Evolutionary conservation across 140 eudicot genomes (phyloP), one percentile per base, ranked within the genome.

Genomic region (Flaveria floridana): DNA sequence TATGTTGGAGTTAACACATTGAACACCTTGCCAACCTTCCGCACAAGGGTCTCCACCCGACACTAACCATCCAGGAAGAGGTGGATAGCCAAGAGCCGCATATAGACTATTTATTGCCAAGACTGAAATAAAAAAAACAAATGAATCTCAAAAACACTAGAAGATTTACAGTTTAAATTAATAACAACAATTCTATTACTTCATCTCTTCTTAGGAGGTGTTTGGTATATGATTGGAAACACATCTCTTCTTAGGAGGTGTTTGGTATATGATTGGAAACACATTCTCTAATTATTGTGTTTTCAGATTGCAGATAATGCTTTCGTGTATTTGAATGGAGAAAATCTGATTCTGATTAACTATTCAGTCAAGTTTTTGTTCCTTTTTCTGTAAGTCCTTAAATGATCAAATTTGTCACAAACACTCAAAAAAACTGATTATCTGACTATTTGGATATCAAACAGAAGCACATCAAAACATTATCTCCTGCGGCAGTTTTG

Each of bases 1-100:
- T 57, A 94, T 83, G 85, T 91, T 91, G 5, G 99, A 70, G 74
- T 81, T 87, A 52, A 94, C 99, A 77, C 99, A 94, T 65, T 68
- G 90, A 42, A 94, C 92, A 7, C 99, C 99, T 83, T 85, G 97
- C 99, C 99, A 94, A 77, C 82, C 85, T 73, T 88, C 92, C 6
- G 81, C 85, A 74, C 99, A 94, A 19, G 99, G 99, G 81, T 94
- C 99, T 69, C 96, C 97, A 21, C 97, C 99, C 12, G 78, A 30
- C 39, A 90, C 85, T 44, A 91, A 51, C 99, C 99, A 94, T 19
- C 95, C 96, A 41, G 87, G 84, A 77, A 94, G 90, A 30, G 86
- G 83, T 4, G 99, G 99, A 68, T 67, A 82, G 44, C 90, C 95
- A 69, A 94, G 88, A 75, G 95, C 84, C 65, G 90, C 85, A 81